Base-by-base conservation (phyloP, 208 protist species). In the Histomonas meleagridis region DNA sequence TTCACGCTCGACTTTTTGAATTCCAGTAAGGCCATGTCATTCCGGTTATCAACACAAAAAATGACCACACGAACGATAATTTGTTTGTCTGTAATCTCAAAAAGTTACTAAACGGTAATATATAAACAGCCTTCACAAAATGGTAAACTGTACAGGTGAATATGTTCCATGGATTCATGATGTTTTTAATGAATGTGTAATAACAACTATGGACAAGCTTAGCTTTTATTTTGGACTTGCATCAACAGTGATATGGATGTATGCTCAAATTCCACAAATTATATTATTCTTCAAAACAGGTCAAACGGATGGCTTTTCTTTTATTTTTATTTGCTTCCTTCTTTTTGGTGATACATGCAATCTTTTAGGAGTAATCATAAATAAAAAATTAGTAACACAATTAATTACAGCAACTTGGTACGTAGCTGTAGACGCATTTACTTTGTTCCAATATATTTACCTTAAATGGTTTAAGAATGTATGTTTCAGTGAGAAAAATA, bases 211-310 rank as follows among this genome's bases (percentile, higher is more conserved):
- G 9, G 70, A 79, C 10, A 79, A 79, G 40, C 4, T 28, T 10
- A 28, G n/a, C 1, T 79, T 79, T 51, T 35, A 2, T 5, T 51
- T 79, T 7, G 70, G 70, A 1, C n/a, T 79, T 51, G 10, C 40
- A 18, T 79, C 70, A 14, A 79, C 70, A 32, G 46, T 79, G 49
- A 79, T 79, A n/a, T 79, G 70, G 70, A 79, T 79, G 70, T 79
- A 35, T 23, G 70, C 70, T 9, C 70, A 79, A 51, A 46, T 79
- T 46, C 70, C 70, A 51, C 70, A 79, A 79, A 79, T 79, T 49
- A 46, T 46, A 10, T 49, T 79, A 10, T 49, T 49, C 28, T 79
- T 51, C 40, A 79, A 79, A 79, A 1, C 7, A 21, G 14, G 40
- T 32, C 40, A 18, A 46, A 40, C 40, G 46, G 70, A 79, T 51